These are phyloP conservation scores for Aspergillus indologenus DNA, from an alignment of 495 filamentous ascomycete species.

Conservation along the genomic window DNA sequence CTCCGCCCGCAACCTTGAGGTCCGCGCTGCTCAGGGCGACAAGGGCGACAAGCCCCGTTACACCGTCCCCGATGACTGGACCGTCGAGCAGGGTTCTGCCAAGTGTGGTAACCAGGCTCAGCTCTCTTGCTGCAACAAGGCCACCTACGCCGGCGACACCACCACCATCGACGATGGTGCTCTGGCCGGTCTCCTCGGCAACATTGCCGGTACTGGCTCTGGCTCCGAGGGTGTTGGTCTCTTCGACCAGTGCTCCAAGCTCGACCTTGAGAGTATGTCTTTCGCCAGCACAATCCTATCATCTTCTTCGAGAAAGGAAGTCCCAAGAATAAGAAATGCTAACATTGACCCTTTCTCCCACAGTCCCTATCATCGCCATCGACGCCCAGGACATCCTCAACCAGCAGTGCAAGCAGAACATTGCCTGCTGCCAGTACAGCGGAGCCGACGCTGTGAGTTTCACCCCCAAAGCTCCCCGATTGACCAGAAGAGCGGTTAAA, in stretches of 20 bases:
- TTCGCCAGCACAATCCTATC: too few relatives aligned
- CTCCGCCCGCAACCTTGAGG: conserved; percentile 4
- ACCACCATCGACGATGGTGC: conserved; percentile 29
- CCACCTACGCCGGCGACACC: conserved; percentile 44
- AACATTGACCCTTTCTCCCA: conserved; percentile 2
- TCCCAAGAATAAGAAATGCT: conserved; percentile 8
- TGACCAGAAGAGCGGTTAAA: too few relatives aligned
- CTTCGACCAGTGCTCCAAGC: conserved; percentile 41
- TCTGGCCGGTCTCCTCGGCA: conserved; percentile 29
- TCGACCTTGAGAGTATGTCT: conserved; percentile 29
- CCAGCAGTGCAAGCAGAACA: conserved; percentile 52
- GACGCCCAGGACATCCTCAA: conserved; percentile 44
- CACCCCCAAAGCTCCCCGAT: not conserved
- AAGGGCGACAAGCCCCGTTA: conserved; percentile 25
- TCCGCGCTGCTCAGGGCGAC: too few relatives aligned
- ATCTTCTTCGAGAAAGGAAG: too few relatives aligned
- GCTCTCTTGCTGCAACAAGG: conserved; percentile 50
- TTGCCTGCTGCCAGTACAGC: conserved; percentile 50
- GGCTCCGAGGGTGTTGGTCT: conserved; percentile 35
- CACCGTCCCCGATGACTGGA: conserved; percentile 40
- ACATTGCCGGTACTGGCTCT: conserved; percentile 34
- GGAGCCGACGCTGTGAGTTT: conserved; percentile 36
- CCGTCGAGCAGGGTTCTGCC: conserved; percentile 45
- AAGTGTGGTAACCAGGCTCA: conserved; percentile 50
- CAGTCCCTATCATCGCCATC: conserved; percentile 34